Evolutionary conservation across 1,284 basidiomycete genomes (phyloP), one percentile per base, ranked within the genome.

Genomic region (Phaffia rhodozyma): DNA sequence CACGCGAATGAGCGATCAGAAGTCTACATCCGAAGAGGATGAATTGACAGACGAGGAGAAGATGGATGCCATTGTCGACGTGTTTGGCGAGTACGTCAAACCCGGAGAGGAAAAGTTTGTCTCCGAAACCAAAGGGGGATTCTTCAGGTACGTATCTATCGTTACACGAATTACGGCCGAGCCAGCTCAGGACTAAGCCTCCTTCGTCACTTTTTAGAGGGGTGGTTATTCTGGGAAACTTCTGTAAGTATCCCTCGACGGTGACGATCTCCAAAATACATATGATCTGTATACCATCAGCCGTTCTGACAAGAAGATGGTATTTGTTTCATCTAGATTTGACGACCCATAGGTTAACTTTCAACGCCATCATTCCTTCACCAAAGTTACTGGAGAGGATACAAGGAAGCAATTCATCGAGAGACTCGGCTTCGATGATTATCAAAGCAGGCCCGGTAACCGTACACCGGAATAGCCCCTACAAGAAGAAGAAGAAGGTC

Each of bases 331-430:
- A 79, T 81, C 67, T 84, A 30, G 83, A 85, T 70, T 74, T 86
- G 27, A 86, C 84, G 0, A 83, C 82, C 2, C 83, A 86, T 71
- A 79, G 84, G 7, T 67, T 86, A 20, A 72, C 82, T 0, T 86
- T 86, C 71, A 84, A 86, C 68, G 84, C 84, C 1, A 80, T 82
- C 5, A 71, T 86, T 21, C 78, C 83, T 3, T 78, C 81, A 0
- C 78, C 79, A 18, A 71, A 74, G 5, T 75, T 78, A 5, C 76
- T 75, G 52, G 38, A 43, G 38, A 43, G 16, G 13, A 43, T 43
- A 34, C 38, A 66, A 68, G 13, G 55, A 60, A 3, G 66, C 65
- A 0, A 51, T 11, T 6, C 38, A 11, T 43, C 38, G 38, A 16
- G 7, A 11, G 63, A 65, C 9, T 56, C 67, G 13, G 47, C 49